phyloP scores from a whole-genome alignment of 2,329 filamentous ascomycete genomes.

The Cryphonectria parasitica region DNA sequence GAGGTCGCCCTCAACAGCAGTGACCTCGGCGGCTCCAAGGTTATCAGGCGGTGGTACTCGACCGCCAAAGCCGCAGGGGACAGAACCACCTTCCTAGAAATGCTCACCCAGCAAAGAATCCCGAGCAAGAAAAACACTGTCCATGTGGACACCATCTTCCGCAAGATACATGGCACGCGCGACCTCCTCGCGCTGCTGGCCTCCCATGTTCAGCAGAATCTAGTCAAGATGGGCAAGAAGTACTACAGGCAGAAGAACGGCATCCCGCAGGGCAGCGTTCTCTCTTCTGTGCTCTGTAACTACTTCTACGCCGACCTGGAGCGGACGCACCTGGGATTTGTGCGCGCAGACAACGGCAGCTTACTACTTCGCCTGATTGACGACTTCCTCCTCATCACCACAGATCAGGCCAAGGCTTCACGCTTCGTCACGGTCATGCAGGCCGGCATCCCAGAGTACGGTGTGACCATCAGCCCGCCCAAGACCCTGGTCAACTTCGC shows the following conservation, averaged over 20 bases:
- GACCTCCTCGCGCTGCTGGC: slow-evolving; percentile 70
- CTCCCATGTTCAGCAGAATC: slow-evolving; percentile 81
- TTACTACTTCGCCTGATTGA: slow-evolving; percentile 84
- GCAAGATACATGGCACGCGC: slow-evolving; percentile 58
- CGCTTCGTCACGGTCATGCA: slow-evolving; percentile 83
- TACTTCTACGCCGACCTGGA: slow-evolving; percentile 96
- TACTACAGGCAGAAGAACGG: slow-evolving; percentile 86
- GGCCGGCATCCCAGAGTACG: slow-evolving; percentile 75
- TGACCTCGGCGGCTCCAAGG: slow-evolving; percentile 39
- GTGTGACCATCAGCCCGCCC: slow-evolving; percentile 72
- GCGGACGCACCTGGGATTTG: slow-evolving; percentile 67
- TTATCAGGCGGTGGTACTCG: slow-evolving; percentile 55
- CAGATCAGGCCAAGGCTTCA: slow-evolving; percentile 66
- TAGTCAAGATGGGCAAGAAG: slow-evolving; percentile 86
- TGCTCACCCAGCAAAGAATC: slow-evolving; percentile 46
- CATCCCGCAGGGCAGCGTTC: slow-evolving; percentile 89
- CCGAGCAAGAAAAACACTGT: slow-evolving; percentile 67
- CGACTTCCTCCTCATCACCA: slow-evolving; percentile 89
- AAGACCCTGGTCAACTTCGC: slow-evolving; percentile 91
- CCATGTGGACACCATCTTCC: slow-evolving; percentile 72
- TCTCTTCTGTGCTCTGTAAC: slow-evolving; percentile 88
- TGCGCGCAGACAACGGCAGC: slow-evolving; percentile 57
- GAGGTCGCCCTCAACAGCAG: slow-evolving; percentile 62
- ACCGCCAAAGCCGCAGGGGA: slow-evolving; percentile 52
- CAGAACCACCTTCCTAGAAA: slow-evolving; percentile 48